These are phyloP conservation scores for Metschnikowia kunwiensis DNA, from an alignment of 805 yeast genomes.

Conservation along the genomic window DNA sequence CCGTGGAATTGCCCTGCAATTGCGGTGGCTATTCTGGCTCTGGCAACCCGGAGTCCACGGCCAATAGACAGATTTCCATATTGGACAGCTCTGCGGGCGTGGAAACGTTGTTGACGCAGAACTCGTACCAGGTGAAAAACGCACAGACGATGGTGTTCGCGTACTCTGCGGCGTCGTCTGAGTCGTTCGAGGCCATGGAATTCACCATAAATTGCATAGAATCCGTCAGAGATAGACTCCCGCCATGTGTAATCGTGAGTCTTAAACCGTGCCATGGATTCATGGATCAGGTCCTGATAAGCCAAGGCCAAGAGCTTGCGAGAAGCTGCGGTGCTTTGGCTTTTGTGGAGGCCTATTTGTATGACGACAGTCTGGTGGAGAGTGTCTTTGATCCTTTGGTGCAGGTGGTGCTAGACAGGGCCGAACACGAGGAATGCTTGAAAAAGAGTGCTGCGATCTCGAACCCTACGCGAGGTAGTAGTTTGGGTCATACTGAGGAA, in stretches of 20 bases:
- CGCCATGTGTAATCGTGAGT: constrained; percentile 33
- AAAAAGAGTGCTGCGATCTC: too few species aligned
- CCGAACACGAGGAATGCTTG: constrained; percentile 1
- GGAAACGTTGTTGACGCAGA: constrained; percentile 28
- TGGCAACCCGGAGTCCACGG: neutral
- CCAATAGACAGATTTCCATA: constrained; percentile 27
- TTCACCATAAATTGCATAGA: constrained; percentile 27
- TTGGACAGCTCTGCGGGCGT: constrained; percentile 28
- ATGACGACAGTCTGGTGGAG: constrained; percentile 19
- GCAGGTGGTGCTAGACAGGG: constrained; percentile 7
- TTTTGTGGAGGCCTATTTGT: constrained; percentile 30
- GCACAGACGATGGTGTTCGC: constrained; percentile 29
- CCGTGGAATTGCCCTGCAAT: constrained; percentile 6
- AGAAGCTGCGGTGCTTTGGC: constrained; percentile 24
- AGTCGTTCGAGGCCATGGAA: constrained; percentile 28
- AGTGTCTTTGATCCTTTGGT: constrained; percentile 32
- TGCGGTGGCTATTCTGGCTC: neutral
- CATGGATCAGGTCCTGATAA: constrained; percentile 27
- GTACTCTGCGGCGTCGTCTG: constrained; percentile 27
- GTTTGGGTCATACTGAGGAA: too few species aligned
- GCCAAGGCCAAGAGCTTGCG: constrained; percentile 32
- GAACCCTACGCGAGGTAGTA: too few species aligned
- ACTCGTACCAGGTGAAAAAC: constrained; percentile 28
- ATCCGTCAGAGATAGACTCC: constrained; percentile 23
- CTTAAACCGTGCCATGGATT: constrained; percentile 26